Conservation (phyloP, 441 rosid species). For the Adansonia rubrostipa region DNA sequence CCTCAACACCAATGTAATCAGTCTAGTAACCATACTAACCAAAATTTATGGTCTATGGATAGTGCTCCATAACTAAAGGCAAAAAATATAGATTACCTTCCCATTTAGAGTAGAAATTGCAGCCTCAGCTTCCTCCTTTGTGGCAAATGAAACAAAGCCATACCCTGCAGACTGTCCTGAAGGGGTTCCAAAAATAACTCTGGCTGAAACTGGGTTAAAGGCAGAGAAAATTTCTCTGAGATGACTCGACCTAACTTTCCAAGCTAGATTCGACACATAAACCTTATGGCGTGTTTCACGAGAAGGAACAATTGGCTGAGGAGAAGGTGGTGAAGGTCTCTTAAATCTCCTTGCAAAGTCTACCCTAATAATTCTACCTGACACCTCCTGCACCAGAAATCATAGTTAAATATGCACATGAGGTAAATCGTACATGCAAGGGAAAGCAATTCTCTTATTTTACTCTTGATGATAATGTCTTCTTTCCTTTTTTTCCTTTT, state of each 20-base stretch:
- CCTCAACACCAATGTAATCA: not conserved
- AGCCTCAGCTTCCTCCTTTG: slow-evolving; percentile 84
- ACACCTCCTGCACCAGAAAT: slow-evolving; percentile 60
- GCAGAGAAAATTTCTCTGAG: slow-evolving; percentile 72
- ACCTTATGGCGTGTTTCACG: slow-evolving; percentile 72
- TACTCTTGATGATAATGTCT: not conserved
- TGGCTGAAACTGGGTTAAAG: slow-evolving; percentile 63
- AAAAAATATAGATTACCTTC: slow-evolving; percentile 53
- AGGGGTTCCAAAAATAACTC: slow-evolving; percentile 68
- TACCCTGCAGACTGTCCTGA: slow-evolving; percentile 77
- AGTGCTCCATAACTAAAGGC: not conserved
- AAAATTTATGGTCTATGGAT: not conserved
- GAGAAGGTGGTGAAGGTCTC: slow-evolving; percentile 54
- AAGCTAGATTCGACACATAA: slow-evolving; percentile 80
- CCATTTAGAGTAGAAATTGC: slow-evolving; percentile 73
- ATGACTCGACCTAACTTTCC: slow-evolving; percentile 85
- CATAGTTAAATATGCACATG: not conserved
- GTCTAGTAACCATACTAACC: not conserved
- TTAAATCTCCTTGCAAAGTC: slow-evolving; percentile 70
- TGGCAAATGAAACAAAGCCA: slow-evolving; percentile 84
- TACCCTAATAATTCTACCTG: slow-evolving; percentile 77
- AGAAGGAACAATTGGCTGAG: slow-evolving; percentile 38
- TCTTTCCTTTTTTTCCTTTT: not conserved
- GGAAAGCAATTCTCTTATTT: slow-evolving; percentile 24
- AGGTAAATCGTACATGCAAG: not conserved